These are phyloP conservation scores for Solanum pennellii DNA, from an alignment of 257 asterid genomes.

Conservation along the genomic window DNA sequence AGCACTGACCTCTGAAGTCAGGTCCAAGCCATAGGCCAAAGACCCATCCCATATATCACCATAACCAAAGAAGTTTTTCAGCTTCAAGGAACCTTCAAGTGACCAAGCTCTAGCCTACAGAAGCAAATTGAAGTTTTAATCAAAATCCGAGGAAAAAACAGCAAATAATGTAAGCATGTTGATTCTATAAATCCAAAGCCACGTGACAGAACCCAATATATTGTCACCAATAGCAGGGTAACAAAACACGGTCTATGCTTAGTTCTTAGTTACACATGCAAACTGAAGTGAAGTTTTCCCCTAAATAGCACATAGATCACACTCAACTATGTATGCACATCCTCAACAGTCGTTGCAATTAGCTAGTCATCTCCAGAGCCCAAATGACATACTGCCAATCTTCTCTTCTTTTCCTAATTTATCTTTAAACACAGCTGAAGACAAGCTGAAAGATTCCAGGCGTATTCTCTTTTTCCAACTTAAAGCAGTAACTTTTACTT, in stretches of 20 bases:
- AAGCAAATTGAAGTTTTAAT: slow-evolving; percentile 15
- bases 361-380: neutral
- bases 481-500: neutral
- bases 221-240: neutral
- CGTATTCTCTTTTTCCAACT: neutral
- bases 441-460: neutral
- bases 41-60: slow-evolving; percentile 96
- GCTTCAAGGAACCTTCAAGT: slow-evolving; percentile 55
- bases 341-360: neutral
- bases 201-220: neutral
- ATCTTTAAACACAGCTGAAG: neutral
- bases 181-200: neutral
- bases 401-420: neutral
- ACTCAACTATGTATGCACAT: neutral
- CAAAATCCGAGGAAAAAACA: neutral
- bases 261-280: neutral
- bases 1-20: slow-evolving; percentile 60
- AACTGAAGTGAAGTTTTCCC: neutral
- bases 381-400: neutral
- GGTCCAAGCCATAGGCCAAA: slow-evolving; percentile 79
- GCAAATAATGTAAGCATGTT: neutral
- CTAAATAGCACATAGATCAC: neutral
- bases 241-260: neutral
- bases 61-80: slow-evolving; percentile 82
- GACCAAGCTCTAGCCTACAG: slow-evolving; percentile 85